Evolutionary conservation across 257 asterid species (phyloP).

Genomic region (Solanum ossicruentum): DNA sequence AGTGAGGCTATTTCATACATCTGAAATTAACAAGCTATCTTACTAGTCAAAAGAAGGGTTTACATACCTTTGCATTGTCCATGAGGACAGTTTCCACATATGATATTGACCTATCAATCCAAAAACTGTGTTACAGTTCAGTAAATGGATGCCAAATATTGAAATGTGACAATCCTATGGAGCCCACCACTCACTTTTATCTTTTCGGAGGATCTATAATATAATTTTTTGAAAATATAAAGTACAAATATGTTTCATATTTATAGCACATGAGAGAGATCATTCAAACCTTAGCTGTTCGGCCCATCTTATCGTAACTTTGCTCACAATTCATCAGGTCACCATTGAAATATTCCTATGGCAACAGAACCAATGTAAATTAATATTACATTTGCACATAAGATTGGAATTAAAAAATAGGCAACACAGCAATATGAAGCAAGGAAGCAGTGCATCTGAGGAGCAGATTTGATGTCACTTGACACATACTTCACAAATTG

Average conservation of each 20-base stretch:
- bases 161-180: neutral
- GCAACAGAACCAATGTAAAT: constrained; percentile 2
- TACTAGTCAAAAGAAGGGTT: neutral
- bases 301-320: constrained; percentile 84
- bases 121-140: neutral
- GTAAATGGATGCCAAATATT: neutral
- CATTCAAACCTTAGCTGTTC: constrained; percentile 72
- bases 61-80: constrained; percentile 77
- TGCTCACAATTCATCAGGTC: constrained; percentile 68
- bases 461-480: neutral
- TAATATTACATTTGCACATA: neutral
- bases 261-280: neutral
- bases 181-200: neutral
- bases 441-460: neutral
- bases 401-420: neutral
- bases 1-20: neutral
- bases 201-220: neutral
- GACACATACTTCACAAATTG: neutral
- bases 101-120: constrained; percentile 60
- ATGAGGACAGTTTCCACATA: constrained; percentile 79
- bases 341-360: constrained; percentile 69
- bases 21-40: neutral
- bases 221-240: neutral
- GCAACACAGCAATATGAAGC: neutral
- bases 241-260: neutral